Evolutionary conservation across 148 eudicot genomes (phyloP), one percentile per base, ranked within the genome.

Genomic region (Arbutus unedo): DNA sequence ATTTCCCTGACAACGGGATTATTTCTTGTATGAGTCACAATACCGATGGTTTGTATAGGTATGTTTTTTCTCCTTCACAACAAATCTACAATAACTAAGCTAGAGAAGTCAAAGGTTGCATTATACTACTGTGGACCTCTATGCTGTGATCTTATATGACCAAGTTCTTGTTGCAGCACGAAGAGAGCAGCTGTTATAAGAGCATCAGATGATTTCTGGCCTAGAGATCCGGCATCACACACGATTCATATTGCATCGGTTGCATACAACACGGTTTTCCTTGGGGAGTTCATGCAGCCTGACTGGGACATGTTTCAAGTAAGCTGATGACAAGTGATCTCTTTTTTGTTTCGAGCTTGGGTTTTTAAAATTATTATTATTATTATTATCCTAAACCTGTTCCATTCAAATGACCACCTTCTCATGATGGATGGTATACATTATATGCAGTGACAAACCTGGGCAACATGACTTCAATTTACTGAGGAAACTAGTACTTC

Each of bases 301-400:
- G 98, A 94, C 85, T 94, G 98, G 98, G 98, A 94, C 88, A 94
- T 94, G 98, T 94, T 94, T 86, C 98, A 94, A 86, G 98, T 94
- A 85, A 89, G 95, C 75, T 78, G 38, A 72, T 51, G 74, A 23
- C 31, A 5, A 55, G 23, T 66, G 55, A 49, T 47, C 16, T 13
- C 19, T 9, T 74, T 71, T 15, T 10, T 81, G 19, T 21, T 19
- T 23, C 3, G 4, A 5, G 23, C 6, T 4, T 11, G 2, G 38
- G 1, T 31, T 31, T 31, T 31, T 59, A 3, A 11, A 59, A 59
- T 59, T 59, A 7, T 18, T 31, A 1, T 31, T 31, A 31, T 31
- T 31, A 31, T 31, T 31, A 31, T 31, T 31, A 18, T 5, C 5
- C 41, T 7, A 0, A 18, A 31, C 13, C 31, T 2, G 0, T 10